Evolutionary conservation across 1,284 basidiomycete genomes (phyloP), one percentile per base, ranked within the genome.

Genomic region (Schizophyllum amplum): DNA sequence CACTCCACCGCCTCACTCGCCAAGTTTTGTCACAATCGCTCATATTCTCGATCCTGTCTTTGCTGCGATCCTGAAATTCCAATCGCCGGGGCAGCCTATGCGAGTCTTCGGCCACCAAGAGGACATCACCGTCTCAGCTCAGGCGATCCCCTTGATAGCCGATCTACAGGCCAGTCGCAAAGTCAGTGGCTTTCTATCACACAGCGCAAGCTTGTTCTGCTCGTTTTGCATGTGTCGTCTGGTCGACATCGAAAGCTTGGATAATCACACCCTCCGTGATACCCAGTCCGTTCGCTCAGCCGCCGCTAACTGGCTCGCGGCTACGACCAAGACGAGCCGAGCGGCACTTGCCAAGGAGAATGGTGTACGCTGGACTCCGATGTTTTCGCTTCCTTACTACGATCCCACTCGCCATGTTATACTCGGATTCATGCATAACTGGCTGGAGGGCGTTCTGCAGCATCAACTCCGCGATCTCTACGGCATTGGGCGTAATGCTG

Each of bases 351-450:
- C 53, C 17, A 62, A 54, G 17, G 23, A 27, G 55, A 61, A 53
- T 57, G 68, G 68, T 52, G 65, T 70, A 1, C 60, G 63, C 7
- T 71, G 70, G 67, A 61, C 68, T 20, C 57, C 67, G 47, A 53
- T 70, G 4, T 64, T 68, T 52, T 51, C 59, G 50, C 55, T 71
- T 4, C 50, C 58, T 42, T 68, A 69, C 53, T 63, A 68, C 57
- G 68, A 71, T 54, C 68, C 68, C 26, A 67, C 70, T 9, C 52
- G 60, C 17, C 66, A 69, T 61, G 60, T 61, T 23, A 50, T 71
- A 20, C 61, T 72, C 5, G 69, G 70, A 15, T 61, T 65, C 46
- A 69, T 72, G 66, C 70, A 71, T 58, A 70, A 70, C 54, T 72
- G 68, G 67, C 48, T 68, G 27, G 68, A 70, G 55, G 69, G 69